These are phyloP conservation scores for Aspergillus taichungensis DNA, from an alignment of 495 filamentous ascomycete species.

Conservation along the genomic window DNA sequence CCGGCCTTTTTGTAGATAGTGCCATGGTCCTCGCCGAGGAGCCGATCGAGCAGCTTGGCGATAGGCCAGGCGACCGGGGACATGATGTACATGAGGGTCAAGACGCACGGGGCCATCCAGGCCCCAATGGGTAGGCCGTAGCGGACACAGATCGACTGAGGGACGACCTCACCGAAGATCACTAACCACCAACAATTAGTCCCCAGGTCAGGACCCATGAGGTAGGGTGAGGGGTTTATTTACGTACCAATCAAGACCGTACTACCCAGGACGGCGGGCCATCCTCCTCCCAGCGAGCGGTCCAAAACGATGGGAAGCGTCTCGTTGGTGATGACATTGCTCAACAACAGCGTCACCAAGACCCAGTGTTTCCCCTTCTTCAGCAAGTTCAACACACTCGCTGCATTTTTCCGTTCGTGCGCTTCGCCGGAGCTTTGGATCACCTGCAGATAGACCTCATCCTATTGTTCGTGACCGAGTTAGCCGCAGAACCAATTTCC, in stretches of 20 bases:
- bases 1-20: slow-evolving; percentile 95
- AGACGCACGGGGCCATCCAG: slow-evolving; percentile 83
- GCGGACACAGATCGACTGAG: slow-evolving; percentile 92
- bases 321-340: slow-evolving; percentile 98
- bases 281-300: slow-evolving; percentile 85
- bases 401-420: slow-evolving; percentile 71
- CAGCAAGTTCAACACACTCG: slow-evolving; percentile 68
- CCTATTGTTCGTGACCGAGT: slow-evolving; percentile 37
- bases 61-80: slow-evolving; percentile 81
- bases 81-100: slow-evolving; percentile 85
- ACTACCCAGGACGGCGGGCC: slow-evolving; percentile 86
- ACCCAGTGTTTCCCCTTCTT: slow-evolving; percentile 97
- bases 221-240: not conserved
- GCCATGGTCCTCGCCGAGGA: slow-evolving; percentile 86
- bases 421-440: slow-evolving; percentile 78
- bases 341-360: slow-evolving; percentile 85
- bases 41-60: slow-evolving; percentile 78
- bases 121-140: slow-evolving; percentile 96
- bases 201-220: not conserved
- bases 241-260: slow-evolving; percentile 82
- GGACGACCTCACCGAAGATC: slow-evolving; percentile 94
- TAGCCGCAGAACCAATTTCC: too few species aligned
- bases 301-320: slow-evolving; percentile 93
- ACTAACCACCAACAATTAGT: slow-evolving; percentile 44
- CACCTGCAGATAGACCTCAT: slow-evolving; percentile 95